Base-by-base conservation (phyloP, 1,284 basidiomycete species). In the Marasmius oreades region DNA sequence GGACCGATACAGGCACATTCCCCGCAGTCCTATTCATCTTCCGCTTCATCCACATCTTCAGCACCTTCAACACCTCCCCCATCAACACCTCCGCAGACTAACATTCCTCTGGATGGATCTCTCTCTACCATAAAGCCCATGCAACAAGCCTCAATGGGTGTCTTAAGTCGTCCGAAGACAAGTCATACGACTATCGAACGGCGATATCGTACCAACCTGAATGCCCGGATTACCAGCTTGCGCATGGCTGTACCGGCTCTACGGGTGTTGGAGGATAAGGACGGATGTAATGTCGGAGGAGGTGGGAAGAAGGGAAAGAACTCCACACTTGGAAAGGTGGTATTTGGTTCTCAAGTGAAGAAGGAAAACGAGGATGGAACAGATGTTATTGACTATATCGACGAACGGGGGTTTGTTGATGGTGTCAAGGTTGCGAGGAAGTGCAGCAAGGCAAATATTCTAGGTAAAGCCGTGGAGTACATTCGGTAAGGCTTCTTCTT, bases 171-270 rank as follows among this genome's bases (percentile, higher is more conserved):
- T 2, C 84, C 88, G n/a, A 92, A 92, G 71, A 92, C 90, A 0
- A 92, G 90, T 58, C 93, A 95, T 69, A 95, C 93, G 10, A 93
- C 92, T 23, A 95, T 95, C 62, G 93, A 95, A 71, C 83, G 93
- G 14, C 81, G 93, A 31, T 92, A 95, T 66, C 84, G 93, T 39
- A 94, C 93, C 16, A 95, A 95, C 69, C 80, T 95, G 57, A 95
- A 95, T 66, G 90, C 92, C 11, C 86, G 92, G 50, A 95, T 95
- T 45, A 86, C 89, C 56, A 87, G 88, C 55, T 77, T 95, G 43
- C 86, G 90, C 55, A 82, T 85, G 65, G 87, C 92, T 10, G 91
- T 94, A 1, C 92, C 92, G 1, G 92, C 92, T 0, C 77, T 94
- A 34, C 84, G 89, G 2, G 84, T 90, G 14, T 76, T 92, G 22